phyloP scores from a whole-genome alignment of 495 filamentous ascomycete species.

The Trichoderma erinaceum region DNA sequence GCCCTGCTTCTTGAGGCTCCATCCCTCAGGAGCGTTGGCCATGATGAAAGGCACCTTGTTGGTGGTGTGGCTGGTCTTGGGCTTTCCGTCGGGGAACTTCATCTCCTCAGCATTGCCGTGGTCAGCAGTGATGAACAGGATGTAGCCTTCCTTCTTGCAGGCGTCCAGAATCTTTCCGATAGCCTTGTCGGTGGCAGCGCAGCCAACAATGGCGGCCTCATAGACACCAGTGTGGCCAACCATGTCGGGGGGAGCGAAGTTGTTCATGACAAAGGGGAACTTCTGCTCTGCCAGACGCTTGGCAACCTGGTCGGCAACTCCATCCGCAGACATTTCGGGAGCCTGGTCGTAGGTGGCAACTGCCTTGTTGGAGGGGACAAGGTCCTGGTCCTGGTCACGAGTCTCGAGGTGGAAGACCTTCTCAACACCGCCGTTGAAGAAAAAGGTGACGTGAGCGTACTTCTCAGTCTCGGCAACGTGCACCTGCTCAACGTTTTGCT shows the following conservation, averaged over 20 bases:
- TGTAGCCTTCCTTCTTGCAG: conserved; percentile 86
- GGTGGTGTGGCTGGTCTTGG: conserved; percentile 95
- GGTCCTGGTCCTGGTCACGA: conserved; percentile 55
- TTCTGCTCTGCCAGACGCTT: conserved; percentile 73
- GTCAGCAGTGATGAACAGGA: conserved; percentile 90
- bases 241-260: conserved; percentile 99
- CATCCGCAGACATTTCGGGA: conserved; percentile 92
- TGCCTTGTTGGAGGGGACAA: conserved; percentile 57
- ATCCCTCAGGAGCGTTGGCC: conserved; percentile 90
- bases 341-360: conserved; percentile 96
- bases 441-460: conserved; percentile 98
- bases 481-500: conserved; percentile 81
- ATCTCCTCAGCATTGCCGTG: conserved; percentile 99
- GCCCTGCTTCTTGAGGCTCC: conserved; percentile 61
- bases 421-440: conserved; percentile 98
- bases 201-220: conserved; percentile 84
- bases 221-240: conserved; percentile 98
- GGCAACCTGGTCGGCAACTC: conserved; percentile 77
- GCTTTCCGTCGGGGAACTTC: conserved; percentile 88
- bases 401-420: conserved; percentile 89
- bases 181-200: conserved; percentile 80
- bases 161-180: conserved; percentile 87
- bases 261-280: conserved; percentile 98
- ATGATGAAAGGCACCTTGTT: conserved; percentile 98
- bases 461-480: conserved; percentile 99